Base-by-base conservation (phyloP, 345 rosid species). In the Brassica carinata region DNA sequence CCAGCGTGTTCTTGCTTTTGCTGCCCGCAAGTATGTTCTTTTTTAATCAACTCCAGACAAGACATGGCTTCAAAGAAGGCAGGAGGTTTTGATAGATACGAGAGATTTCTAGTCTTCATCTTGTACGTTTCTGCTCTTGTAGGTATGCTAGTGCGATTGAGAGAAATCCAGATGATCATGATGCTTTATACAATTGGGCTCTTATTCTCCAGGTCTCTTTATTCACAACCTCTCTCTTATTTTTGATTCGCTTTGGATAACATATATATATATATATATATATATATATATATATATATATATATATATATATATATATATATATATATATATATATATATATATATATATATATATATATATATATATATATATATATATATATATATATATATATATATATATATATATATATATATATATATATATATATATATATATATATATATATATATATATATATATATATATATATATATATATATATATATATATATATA, bases 131-230 rank as follows among this genome's bases (percentile, higher is more conserved):
- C n/a, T 10, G 15, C 6, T 68, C 1, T 14, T 87, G 76, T 83
- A 93, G 99, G 92, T 93, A 96, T 82, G 98, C 98, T 33, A 89
- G 88, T 75, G 89, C 99, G 7, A 86, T 96, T 34, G 91, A 90
- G 80, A 89, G 95, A 81, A 92, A 96, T 78, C 92, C 99, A 13
- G 95, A 94, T 55, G 98, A 96, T 84, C 91, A 92, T 85, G 99
- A 96, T 84, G 97, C 99, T 13, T 77, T 96, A 14, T 96, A 93
- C 87, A 96, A 96, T 74, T 96, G 99, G 99, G 99, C 97, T 36
- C 87, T 96, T 89, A 94, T 96, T 85, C 98, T 96, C 85, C 99
- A 96, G 99, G 99, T 93, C 29, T 78, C 69, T 71, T 57, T 62
- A 18, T 45, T 31, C n/a, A 38, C 11, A 19, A 73, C 0, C 63